These are phyloP conservation scores for Coniophora puteana DNA, from an alignment of 1,284 basidiomycete genomes.

Conservation along the genomic window DNA sequence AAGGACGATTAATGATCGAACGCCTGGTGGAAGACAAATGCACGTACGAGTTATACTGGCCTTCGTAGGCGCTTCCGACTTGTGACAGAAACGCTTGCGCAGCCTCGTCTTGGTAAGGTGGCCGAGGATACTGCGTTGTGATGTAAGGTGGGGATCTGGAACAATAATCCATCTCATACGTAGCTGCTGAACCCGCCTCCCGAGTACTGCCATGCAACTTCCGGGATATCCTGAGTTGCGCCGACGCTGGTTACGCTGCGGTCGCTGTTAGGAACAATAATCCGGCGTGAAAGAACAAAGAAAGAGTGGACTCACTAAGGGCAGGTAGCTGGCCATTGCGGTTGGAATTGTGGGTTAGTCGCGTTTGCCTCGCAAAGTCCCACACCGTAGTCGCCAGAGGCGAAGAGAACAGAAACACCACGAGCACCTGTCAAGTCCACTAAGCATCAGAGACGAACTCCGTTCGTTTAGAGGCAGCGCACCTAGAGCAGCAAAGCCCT, in stretches of 20 bases:
- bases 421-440: too few species aligned
- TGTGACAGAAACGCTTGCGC: too few species aligned
- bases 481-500: constrained; percentile 47
- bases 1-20: too few species aligned
- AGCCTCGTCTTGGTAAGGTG: too few species aligned
- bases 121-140: too few species aligned
- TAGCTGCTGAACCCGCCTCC: constrained; percentile 63
- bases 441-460: too few species aligned
- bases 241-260: constrained; percentile 60
- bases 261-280: constrained; percentile 36
- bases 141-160: too few species aligned
- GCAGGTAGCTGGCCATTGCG: constrained; percentile 43
- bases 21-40: too few species aligned
- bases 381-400: constrained; percentile 61
- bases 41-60: too few species aligned
- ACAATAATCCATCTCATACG: constrained; percentile 36
- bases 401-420: constrained; percentile 55
- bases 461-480: too few species aligned
- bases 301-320: constrained; percentile 17
- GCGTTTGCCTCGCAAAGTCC: constrained; percentile 40
- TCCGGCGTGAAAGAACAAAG: neutral
- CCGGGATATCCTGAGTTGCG: constrained; percentile 52
- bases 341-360: constrained; percentile 54
- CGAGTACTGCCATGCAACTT: too few species aligned
- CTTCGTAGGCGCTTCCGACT: too few species aligned